Conservation (phyloP, 2,329 filamentous ascomycete species). For the Elsinoe arachidis region DNA sequence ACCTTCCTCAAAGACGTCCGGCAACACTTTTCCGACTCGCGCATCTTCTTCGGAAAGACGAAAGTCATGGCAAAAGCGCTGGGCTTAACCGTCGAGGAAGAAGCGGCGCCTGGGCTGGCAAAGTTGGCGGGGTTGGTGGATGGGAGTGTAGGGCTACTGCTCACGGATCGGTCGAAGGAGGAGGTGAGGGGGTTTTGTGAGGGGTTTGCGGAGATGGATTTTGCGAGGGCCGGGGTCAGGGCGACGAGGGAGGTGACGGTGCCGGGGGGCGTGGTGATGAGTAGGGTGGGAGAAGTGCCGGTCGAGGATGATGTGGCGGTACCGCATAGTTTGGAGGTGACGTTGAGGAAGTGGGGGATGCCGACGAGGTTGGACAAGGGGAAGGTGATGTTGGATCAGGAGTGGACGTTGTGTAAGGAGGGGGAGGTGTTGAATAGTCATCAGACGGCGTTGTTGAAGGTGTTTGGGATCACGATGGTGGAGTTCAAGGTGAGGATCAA, state of each 20-base stretch:
- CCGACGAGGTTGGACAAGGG: conserved; percentile 84
- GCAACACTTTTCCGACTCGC: conserved; percentile 72
- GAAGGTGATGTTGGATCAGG: conserved; percentile 66
- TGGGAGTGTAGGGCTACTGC: conserved; percentile 82
- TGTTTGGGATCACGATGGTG: conserved; percentile 82
- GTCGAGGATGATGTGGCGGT: conserved; percentile 76
- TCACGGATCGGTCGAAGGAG: conserved; percentile 67
- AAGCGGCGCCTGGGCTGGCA: conserved; percentile 70
- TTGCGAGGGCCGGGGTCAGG: conserved; percentile 73
- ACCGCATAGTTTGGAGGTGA: conserved; percentile 81
- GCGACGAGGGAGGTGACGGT: conserved; percentile 70
- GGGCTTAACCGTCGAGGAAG: conserved; percentile 61
- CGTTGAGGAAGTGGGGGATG: conserved; percentile 78
- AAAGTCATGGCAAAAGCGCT: conserved; percentile 98
- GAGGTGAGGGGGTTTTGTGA: conserved; percentile 66
- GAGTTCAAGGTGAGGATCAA: conserved; percentile 79
- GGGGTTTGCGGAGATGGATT: conserved; percentile 68
- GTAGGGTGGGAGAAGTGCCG: conserved; percentile 67
- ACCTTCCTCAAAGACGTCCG: conserved; percentile 88
- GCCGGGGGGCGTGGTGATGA: conserved; percentile 74
- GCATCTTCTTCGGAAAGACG: conserved; percentile 97
- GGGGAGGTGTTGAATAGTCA: conserved; percentile 80
- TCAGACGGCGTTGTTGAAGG: conserved; percentile 87
- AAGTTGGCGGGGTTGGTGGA: conserved; percentile 59
- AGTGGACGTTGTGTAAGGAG: conserved; percentile 72